Evolutionary conservation across 2,329 filamentous ascomycete genomes (phyloP), one percentile per base, ranked within the genome.

Genomic region (Blumeria hordei): DNA sequence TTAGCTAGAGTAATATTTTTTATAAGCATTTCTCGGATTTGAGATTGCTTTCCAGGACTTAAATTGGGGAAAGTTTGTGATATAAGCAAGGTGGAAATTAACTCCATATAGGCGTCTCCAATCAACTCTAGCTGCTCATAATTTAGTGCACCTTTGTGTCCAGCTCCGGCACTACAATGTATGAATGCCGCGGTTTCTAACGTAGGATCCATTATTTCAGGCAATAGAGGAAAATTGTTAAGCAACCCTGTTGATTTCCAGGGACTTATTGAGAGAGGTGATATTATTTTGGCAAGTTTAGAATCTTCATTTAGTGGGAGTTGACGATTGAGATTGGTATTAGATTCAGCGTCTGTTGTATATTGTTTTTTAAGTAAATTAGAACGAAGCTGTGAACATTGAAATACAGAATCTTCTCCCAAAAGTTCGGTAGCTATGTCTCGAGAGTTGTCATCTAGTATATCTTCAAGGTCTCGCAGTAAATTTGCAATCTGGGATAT

Each of bases 101-200:
- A 69, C 63, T 93, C 84, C 54, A 94, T 71, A 62, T 90, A 90
- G 18, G 85, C 83, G 65, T 96, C 90, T 6, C 90, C 90, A 7
- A 94, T 73, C 69, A 90, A 88, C 67, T 96, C 90, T 6, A 95
- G 76, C 16, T 78, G 77, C 63, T 95, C 88, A 67, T 95, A 95
- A 62, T 54, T 70, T 7, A 65, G 55, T 43, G 63, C 60, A n/a
- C 57, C 58, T n/a, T 57, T 10, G n/a, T 54, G 58, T 1, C 59
- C 61, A 36, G 33, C 35, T n/a, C 57, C 53, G 16, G 49, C 54
- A 12, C 61, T 63, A 37, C 50, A 69, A 61, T 90, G 85, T 0
- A 76, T 85, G 62, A 88, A 82, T 10, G 79, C 77, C 14, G 78
- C 74, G 32, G 68, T 69, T 61, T 81, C 76, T 16, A 88, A 71